phyloP scores from a whole-genome alignment of 2,329 filamentous ascomycete genomes.

The Neodidymelliopsis sp. region DNA sequence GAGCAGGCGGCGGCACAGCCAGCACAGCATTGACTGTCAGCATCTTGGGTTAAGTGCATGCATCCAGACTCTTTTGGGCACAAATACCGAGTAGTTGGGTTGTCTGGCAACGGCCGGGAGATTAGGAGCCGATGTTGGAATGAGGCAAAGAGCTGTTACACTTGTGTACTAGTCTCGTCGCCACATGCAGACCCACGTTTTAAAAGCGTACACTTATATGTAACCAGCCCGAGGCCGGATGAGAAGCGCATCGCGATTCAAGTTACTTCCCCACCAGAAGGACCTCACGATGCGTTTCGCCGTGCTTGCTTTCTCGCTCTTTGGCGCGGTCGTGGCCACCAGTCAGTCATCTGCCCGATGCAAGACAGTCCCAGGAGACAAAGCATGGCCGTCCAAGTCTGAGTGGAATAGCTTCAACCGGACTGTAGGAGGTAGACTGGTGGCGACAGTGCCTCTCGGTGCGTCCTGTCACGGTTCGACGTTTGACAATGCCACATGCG shows the following conservation, averaged over 20 bases:
- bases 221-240: too few relatives aligned
- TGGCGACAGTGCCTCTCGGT: slow-evolving; percentile 32
- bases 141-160: not conserved
- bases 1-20: too few relatives aligned
- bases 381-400: slow-evolving; percentile 24
- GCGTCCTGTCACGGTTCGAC: slow-evolving; percentile 27
- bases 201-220: too few relatives aligned
- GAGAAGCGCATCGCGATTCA: too few relatives aligned
- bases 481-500: slow-evolving; percentile 23
- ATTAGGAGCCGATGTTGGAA: not conserved
- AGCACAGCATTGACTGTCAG: too few relatives aligned
- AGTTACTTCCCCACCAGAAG: too few relatives aligned
- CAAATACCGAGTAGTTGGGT: not conserved
- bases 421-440: slow-evolving; percentile 27
- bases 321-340: slow-evolving; percentile 11
- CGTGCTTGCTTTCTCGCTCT: slow-evolving; percentile 2
- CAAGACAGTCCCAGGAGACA: slow-evolving; percentile 34
- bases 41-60: slow-evolving; percentile 1
- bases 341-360: slow-evolving; percentile 16
- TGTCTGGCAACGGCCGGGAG: not conserved
- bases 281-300: too few relatives aligned
- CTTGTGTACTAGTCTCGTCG: too few relatives aligned
- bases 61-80: not conserved
- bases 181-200: too few relatives aligned
- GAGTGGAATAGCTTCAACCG: slow-evolving; percentile 30